A percentile compares a stretch with the other conserved stretches of the same genome.
Conservation (phyloP, 352 stramenopile species). For the Pythium apleroticum region DNA sequence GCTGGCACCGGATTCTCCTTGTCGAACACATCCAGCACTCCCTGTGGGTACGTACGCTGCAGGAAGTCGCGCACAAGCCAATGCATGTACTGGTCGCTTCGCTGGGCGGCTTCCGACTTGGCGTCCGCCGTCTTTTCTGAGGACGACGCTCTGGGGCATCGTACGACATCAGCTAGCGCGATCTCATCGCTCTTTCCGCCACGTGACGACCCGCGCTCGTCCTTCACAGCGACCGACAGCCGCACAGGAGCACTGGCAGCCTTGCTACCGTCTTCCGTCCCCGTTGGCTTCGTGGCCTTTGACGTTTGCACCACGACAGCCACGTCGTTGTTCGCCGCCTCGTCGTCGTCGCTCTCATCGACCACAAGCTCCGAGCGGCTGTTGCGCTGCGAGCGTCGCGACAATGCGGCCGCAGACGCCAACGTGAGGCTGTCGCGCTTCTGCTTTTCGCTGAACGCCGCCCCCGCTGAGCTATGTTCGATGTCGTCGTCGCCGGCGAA, state of each 20-base stretch:
- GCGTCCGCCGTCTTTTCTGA: neutral
- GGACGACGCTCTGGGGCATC: slow-evolving; percentile 10
- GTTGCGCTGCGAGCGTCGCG: slow-evolving; percentile 27
- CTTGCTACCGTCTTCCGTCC: neutral
- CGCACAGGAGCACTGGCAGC: slow-evolving; percentile 11
- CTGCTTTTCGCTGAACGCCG: neutral
- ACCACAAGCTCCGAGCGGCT: slow-evolving; percentile 28
- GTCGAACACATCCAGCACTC: slow-evolving; percentile 26
- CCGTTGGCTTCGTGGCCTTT: neutral
- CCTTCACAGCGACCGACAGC: slow-evolving; percentile 19
- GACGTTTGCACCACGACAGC: neutral
- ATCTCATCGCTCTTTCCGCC: slow-evolving; percentile 37
- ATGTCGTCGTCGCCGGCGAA: slow-evolving; percentile 28
- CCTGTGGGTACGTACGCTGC: slow-evolving; percentile 36
- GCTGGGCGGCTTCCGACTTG: neutral
- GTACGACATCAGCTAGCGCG: slow-evolving; percentile 28
- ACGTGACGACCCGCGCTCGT: slow-evolving; percentile 16
- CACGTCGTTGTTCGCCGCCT: slow-evolving; percentile 10
- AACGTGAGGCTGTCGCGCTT: slow-evolving; percentile 15
- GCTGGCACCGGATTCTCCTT: slow-evolving; percentile 7
- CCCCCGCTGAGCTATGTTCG: neutral
- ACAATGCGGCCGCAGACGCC: neutral
- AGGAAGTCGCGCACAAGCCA: slow-evolving; percentile 71
- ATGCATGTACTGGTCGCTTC: slow-evolving; percentile 32
- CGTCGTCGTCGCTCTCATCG: slow-evolving; percentile 25